Base-by-base conservation (phyloP, 2,329 filamentous ascomycete species). In the Fusarium liriodendri region DNA sequence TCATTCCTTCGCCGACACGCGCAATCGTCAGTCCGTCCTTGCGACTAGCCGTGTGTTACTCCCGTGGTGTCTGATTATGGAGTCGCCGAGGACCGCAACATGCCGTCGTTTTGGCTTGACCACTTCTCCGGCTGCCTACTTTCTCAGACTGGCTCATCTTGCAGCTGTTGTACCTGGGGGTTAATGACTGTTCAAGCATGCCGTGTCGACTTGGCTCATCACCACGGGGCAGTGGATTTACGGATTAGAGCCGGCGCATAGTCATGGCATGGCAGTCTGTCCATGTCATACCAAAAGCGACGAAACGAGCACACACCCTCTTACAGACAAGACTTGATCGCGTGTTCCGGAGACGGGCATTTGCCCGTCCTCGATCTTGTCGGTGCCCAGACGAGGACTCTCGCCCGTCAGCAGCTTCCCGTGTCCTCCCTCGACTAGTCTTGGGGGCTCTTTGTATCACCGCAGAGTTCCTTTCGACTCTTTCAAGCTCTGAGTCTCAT, bases 1-100 rank as follows among this genome's bases (percentile, higher is more conserved):
- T 42, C 40, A 22, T 42, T 52, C 47, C 47, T 29, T 52, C 47
- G 52, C 33, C 45, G 38, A 37, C 47, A 74, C 62, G 68, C 61
- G 54, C 64, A 74, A 74, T 72, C 68, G 71, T 42, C 40, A 13
- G n/a, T 52, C 47, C 27, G 18, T 38, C 40, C 5, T 58, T 74
- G 71, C 61, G 11, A 47, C 25, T 62, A 37, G 16, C 71, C 57
- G 38, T 67, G 25, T 70, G 47, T 7, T 32, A 32, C 47, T 52
- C 18, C 27, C 47, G 27, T 52, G 47, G 47, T 32, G 45, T 38
- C 65, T 62, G 37, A 54, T 35, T 40, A 35, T 61, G 20, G n/a
- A 16, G 13, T 61, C 58, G 58, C 25, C 20, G 27, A 61, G 40
- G 29, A 40, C 22, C 58, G 38, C 29, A 61, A 47, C 14, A 47